A percentile compares a stretch with the other conserved stretches of the same genome.
Conservation (phyloP, 75 land plant genomes). For the Picea glauca region DNA sequence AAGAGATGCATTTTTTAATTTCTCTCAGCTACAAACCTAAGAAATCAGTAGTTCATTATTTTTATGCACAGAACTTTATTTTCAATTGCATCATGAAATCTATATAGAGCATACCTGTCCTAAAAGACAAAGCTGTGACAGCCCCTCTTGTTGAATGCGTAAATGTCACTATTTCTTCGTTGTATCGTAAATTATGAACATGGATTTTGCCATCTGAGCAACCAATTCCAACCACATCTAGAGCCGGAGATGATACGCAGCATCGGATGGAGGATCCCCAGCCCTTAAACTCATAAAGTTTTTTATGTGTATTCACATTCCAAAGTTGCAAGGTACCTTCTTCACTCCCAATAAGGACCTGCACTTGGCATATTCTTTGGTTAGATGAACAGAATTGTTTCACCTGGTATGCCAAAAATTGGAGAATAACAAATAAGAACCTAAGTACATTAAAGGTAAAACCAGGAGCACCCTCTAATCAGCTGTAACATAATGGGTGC, state of each 20-base stretch:
- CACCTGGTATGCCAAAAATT: too few relatives aligned
- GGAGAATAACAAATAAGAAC: too few relatives aligned
- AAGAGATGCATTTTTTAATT: background rate
- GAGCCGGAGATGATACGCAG: slow-evolving; percentile 87
- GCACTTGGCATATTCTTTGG: too few relatives aligned
- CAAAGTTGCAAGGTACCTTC: slow-evolving; percentile 87
- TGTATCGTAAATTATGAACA: slow-evolving; percentile 86
- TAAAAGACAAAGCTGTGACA: slow-evolving; percentile 86
- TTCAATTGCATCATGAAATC: too few relatives aligned
- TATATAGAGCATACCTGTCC: slow-evolving; percentile 53
- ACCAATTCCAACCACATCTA: slow-evolving; percentile 96
- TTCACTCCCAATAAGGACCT: slow-evolving; percentile 86
- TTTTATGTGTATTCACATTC: slow-evolving; percentile 78
- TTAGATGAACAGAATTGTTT: too few relatives aligned
- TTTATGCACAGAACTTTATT: background rate
- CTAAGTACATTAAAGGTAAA: too few relatives aligned
- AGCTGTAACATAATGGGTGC: too few relatives aligned
- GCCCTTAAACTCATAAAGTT: slow-evolving; percentile 83
- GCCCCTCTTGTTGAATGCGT: slow-evolving; percentile 78
- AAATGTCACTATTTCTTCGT: slow-evolving; percentile 79
- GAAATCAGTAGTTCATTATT: background rate
- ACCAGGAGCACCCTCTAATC: too few relatives aligned
- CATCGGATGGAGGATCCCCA: slow-evolving; percentile 75
- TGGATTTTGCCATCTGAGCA: slow-evolving; percentile 88
- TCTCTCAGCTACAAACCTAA: background rate